Evolutionary conservation across 495 filamentous ascomycete genomes (phyloP).

Genomic region (Penicillium manginii): DNA sequence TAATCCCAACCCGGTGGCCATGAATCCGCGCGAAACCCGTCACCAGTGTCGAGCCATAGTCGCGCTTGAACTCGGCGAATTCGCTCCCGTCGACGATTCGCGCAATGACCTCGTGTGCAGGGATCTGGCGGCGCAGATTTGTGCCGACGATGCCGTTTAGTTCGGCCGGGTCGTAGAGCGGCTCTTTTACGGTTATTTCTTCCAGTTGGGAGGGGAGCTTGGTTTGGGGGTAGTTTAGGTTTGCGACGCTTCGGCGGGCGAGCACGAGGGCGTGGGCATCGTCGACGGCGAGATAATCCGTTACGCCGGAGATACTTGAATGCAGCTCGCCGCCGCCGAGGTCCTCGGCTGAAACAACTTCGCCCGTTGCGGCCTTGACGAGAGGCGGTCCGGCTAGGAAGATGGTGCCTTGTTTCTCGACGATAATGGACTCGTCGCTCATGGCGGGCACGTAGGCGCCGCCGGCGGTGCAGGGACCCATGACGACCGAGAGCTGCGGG

Average conservation of each 20-base stretch:
- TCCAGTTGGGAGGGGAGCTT: slow-evolving; percentile 25
- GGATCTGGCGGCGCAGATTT: slow-evolving; percentile 81
- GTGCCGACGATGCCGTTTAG: slow-evolving; percentile 86
- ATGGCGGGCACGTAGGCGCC: slow-evolving; percentile 96
- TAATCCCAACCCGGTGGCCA: slow-evolving; percentile 87
- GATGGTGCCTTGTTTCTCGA: slow-evolving; percentile 91
- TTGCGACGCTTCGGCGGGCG: slow-evolving; percentile 78
- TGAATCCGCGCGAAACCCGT: slow-evolving; percentile 93
- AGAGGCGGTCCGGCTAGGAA: slow-evolving; percentile 95
- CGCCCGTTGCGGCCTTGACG: slow-evolving; percentile 95
- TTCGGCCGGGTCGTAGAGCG: slow-evolving; percentile 80
- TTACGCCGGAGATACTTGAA: slow-evolving; percentile 88
- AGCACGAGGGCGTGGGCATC: slow-evolving; percentile 93
- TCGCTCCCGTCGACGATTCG: slow-evolving; percentile 89
- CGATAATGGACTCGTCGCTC: slow-evolving; percentile 97
- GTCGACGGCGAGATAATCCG: slow-evolving; percentile 93
- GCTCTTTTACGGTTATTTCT: slow-evolving; percentile 59
- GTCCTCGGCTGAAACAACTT: slow-evolving; percentile 90
- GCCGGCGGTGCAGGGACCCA: slow-evolving; percentile 97
- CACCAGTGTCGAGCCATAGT: slow-evolving; percentile 88
- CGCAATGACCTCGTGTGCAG: slow-evolving; percentile 88
- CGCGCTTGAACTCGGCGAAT: slow-evolving; percentile 93
- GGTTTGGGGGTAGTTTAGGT: slow-evolving; percentile 79
- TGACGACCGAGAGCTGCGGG: slow-evolving; percentile 92
- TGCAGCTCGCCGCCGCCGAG: slow-evolving; percentile 93